Percentiles rank a stretch among this genome's conserved stretches.
Evolutionary conservation across 768 basidiomycete species (phyloP).

Genomic region (Dioszegia crocea): DNA sequence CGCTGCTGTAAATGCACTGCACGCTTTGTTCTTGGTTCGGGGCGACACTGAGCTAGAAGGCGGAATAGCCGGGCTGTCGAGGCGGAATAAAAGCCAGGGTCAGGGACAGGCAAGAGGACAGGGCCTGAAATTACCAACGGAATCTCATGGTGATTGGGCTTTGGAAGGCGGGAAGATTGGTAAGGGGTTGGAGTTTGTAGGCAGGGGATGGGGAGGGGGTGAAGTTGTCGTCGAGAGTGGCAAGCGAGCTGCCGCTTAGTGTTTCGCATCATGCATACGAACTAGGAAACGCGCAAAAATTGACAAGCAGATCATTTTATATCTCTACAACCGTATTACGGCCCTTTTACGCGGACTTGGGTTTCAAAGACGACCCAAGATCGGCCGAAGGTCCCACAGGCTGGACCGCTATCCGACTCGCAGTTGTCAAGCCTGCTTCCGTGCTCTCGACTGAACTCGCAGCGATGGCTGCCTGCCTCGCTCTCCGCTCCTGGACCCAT

Average conservation of each 20-base stretch:
- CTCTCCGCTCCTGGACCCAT: background rate
- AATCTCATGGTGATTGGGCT: constrained; percentile 3
- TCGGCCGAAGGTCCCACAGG: too few relatives aligned
- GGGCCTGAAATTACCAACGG: background rate
- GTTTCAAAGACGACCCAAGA: too few relatives aligned
- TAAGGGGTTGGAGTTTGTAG: background rate
- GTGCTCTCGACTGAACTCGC: too few relatives aligned
- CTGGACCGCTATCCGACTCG: too few relatives aligned
- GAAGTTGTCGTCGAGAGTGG: constrained; percentile 4
- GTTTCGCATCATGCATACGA: background rate
- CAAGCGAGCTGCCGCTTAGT: background rate
- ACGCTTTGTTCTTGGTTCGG: constrained; percentile 38
- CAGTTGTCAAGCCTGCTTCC: too few relatives aligned
- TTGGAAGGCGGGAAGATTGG: constrained; percentile 1
- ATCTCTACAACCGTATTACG: too few relatives aligned
- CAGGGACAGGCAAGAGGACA: background rate
- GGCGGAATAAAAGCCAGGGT: background rate
- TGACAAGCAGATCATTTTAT: too few relatives aligned
- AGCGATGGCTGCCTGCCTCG: background rate
- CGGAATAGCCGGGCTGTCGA: background rate
- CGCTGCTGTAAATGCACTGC: constrained; percentile 54
- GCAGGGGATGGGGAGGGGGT: background rate
- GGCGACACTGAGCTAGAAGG: constrained; percentile 18
- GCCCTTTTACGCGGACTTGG: too few relatives aligned
- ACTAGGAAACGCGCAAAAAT: too few relatives aligned